Conservation (phyloP, 352 stramenopile species). For the Phytopythium oedochilum region DNA sequence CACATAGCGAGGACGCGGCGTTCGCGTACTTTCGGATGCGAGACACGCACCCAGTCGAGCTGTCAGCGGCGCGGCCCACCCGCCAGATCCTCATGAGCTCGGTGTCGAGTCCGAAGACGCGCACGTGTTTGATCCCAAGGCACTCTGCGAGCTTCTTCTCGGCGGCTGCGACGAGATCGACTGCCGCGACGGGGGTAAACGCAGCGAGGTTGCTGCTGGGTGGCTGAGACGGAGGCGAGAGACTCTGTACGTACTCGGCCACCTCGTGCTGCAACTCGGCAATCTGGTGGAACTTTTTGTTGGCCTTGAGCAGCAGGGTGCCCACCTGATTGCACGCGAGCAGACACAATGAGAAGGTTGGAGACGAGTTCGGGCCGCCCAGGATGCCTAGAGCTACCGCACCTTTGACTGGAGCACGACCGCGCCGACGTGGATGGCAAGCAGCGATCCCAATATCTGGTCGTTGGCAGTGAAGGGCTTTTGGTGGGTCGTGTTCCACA, state of each 20-base stretch:
- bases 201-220: background rate
- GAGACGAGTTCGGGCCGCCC: background rate
- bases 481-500: constrained; percentile 67
- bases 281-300: constrained; percentile 55
- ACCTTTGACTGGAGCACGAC: constrained; percentile 48
- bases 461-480: constrained; percentile 75
- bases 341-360: background rate
- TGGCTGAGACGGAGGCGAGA: background rate
- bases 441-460: constrained; percentile 53
- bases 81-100: constrained; percentile 52
- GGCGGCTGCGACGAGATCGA: constrained; percentile 46
- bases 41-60: constrained; percentile 6
- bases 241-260: constrained; percentile 17
- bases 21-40: constrained; percentile 60
- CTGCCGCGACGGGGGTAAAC: background rate
- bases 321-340: constrained; percentile 12
- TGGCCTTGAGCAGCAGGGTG: constrained; percentile 49
- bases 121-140: constrained; percentile 58
- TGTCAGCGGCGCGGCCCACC: constrained; percentile 11
- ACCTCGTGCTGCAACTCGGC: constrained; percentile 41
- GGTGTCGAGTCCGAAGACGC: constrained; percentile 55
- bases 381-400: background rate
- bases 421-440: constrained; percentile 56
- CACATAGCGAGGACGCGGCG: constrained; percentile 54
- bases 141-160: constrained; percentile 56